phyloP scores from a whole-genome alignment of 129 eudicot genomes.

The Lactuca sativa region DNA sequence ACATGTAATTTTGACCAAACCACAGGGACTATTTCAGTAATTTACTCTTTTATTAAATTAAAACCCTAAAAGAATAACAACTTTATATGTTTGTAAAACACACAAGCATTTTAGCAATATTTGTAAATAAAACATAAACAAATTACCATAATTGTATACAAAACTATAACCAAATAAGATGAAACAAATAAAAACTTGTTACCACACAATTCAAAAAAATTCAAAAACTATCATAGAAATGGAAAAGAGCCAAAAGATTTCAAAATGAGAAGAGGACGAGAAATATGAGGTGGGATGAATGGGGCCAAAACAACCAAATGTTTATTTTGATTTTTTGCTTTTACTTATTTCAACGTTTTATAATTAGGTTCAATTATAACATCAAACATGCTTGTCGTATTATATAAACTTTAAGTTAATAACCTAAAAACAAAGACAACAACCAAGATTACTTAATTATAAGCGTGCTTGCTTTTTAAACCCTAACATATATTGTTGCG shows the following conservation, averaged over 20 bases:
- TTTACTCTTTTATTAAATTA: too few species aligned
- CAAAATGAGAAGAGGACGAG: constrained; percentile 12
- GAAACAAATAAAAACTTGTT: not conserved
- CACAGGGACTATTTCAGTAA: too few species aligned
- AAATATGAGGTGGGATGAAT: not conserved
- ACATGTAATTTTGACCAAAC: too few species aligned
- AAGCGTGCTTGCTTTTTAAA: not conserved
- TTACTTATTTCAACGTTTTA: constrained; percentile 6
- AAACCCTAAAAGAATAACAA: too few species aligned
- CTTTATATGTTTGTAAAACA: too few species aligned
- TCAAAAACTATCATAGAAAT: not conserved
- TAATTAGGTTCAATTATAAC: constrained; percentile 19
- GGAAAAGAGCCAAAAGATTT: constrained; percentile 13
- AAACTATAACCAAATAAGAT: not conserved
- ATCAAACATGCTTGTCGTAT: constrained; percentile 27
- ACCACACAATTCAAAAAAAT: not conserved
- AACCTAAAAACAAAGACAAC: constrained; percentile 1
- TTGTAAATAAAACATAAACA: too few species aligned
- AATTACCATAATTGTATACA: too few species aligned
- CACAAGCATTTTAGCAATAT: too few species aligned
- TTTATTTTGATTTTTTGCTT: constrained; percentile 11
- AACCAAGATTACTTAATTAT: not conserved
- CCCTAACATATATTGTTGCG: not conserved
- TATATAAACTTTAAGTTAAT: constrained; percentile 8
- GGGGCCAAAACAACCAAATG: constrained; percentile 33